Conservation (phyloP, 2,329 filamentous ascomycete species). For the Arachnomyces sp. region DNA sequence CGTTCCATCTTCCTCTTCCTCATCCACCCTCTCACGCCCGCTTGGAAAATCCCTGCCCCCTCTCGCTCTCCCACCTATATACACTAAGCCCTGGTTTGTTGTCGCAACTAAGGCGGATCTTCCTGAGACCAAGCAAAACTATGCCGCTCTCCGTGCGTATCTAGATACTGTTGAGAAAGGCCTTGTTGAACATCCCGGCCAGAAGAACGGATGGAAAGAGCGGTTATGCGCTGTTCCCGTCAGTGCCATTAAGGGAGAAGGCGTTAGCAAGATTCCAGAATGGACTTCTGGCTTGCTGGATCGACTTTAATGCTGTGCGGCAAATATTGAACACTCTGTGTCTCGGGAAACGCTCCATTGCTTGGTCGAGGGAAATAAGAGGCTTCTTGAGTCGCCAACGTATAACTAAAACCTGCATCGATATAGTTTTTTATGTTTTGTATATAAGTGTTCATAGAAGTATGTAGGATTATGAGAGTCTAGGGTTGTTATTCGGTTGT, state of each 20-base stretch:
- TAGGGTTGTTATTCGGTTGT: too few relatives aligned
- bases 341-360: too few relatives aligned
- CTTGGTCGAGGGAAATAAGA: too few relatives aligned
- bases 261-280: conserved; percentile 53
- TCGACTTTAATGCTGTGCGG: conserved; percentile 10
- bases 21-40: conserved; percentile 10
- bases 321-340: conserved; percentile 2
- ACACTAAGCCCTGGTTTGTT: conserved; percentile 94
- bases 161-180: conserved; percentile 59
- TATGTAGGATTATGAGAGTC: too few relatives aligned
- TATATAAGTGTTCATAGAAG: too few relatives aligned
- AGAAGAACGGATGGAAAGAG: conserved; percentile 54
- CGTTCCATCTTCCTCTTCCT: not conserved
- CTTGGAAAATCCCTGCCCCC: conserved; percentile 32
- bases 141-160: conserved; percentile 60
- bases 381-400: too few relatives aligned
- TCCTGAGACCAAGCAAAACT: conserved; percentile 71
- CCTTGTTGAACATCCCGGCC: conserved; percentile 61
- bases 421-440: too few relatives aligned
- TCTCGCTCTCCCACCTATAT: conserved; percentile 60
- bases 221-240: conserved; percentile 65
- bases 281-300: conserved; percentile 37
- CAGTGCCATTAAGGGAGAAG: conserved; percentile 81
- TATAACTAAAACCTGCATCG: too few relatives aligned
- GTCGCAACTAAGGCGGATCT: conserved; percentile 90